Conservation (phyloP, 352 stramenopile genomes). For the Salisapilia sapeloensis region DNA sequence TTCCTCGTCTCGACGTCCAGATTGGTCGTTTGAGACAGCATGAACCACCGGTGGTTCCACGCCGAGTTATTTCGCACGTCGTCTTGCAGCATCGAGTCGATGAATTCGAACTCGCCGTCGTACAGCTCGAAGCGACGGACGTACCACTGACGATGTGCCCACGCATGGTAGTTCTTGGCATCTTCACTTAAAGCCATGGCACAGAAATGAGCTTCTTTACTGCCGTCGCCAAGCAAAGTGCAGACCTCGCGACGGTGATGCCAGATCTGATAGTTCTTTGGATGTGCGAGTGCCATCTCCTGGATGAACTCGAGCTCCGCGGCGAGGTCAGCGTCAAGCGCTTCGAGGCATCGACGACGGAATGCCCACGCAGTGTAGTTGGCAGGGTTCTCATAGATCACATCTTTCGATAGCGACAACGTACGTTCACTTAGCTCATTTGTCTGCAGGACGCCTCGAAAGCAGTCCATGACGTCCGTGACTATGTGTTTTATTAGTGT, state of each 20-base stretch:
- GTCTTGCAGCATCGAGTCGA: conserved; percentile 72
- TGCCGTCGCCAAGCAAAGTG: conserved; percentile 54
- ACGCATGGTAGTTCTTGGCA: conserved; percentile 98
- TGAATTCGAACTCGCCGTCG: conserved; percentile 85
- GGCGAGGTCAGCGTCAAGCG: conserved; percentile 44
- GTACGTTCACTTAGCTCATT: conserved; percentile 87
- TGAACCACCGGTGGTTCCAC: conserved; percentile 82
- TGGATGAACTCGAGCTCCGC: conserved; percentile 59
- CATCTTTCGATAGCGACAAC: conserved; percentile 81
- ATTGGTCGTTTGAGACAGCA: conserved; percentile 34
- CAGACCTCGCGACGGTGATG: conserved; percentile 94
- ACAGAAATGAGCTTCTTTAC: conserved; percentile 86
- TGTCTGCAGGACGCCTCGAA: conserved; percentile 83
- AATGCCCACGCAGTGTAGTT: conserved; percentile 99
- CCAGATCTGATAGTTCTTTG: conserved; percentile 99
- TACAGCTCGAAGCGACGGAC: conserved; percentile 80
- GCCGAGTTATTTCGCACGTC: conserved; percentile 96
- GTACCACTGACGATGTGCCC: conserved; percentile 94
- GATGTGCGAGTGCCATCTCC: conserved; percentile 83
- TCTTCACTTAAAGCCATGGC: conserved; percentile 86
- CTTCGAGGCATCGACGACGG: conserved; percentile 80
- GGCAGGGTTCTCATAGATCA: conserved; percentile 91
- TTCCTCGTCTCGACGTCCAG: conserved; percentile 18
- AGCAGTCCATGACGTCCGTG: conserved; percentile 86
- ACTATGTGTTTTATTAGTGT: conserved; percentile 14